Evolutionary conservation across 2,329 filamentous ascomycete genomes (phyloP), one percentile per base, ranked within the genome.

Genomic region (Fusarium fujikuroi): DNA sequence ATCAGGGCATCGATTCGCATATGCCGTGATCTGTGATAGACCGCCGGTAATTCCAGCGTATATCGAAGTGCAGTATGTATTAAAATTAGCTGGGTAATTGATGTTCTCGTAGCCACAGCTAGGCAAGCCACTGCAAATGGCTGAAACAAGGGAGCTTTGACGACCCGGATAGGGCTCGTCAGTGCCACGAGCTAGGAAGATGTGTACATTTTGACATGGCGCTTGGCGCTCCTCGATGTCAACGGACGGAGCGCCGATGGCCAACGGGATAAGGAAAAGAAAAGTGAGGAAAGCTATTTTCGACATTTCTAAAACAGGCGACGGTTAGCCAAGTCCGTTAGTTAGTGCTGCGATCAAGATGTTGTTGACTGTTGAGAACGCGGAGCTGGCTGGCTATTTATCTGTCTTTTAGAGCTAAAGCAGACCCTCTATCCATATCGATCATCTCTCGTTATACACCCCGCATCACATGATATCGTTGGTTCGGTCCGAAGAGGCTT

Each of bases 361-460:
- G 7, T 28, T n/a, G 46, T 32, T 18, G 28, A 49, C 46, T 32
- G 21, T 11, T 5, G 10, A n/a, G 7, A 32, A 49, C 9, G 28
- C 21, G 28, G 28, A 49, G 46, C 6, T n/a, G 6, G 14, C 21
- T n/a, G 21, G 28, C 46, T 49, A 49, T 49, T 49, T 49, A 49
- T 49, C 7, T n/a, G 0, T n/a, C 9, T 19, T 4, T n/a, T 1
- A 16, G n/a, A 32, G 28, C 5, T 0, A 32, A 18, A 49, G 8
- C 0, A 11, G 16, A 10, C 9, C 0, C 28, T 32, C 28, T 49
- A 47, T 47, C 28, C 9, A 19, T 32, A n/a, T 47, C 19, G 0
- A 6, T 11, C 9, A 47, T n/a, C 2, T 47, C 44, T 47, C 1
- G 3, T 7, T 11, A 32, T 8, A 7, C 28, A n/a, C 19, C 9